phyloP scores from a whole-genome alignment of 139 green algal species.

The Trebouxia sp. region DNA sequence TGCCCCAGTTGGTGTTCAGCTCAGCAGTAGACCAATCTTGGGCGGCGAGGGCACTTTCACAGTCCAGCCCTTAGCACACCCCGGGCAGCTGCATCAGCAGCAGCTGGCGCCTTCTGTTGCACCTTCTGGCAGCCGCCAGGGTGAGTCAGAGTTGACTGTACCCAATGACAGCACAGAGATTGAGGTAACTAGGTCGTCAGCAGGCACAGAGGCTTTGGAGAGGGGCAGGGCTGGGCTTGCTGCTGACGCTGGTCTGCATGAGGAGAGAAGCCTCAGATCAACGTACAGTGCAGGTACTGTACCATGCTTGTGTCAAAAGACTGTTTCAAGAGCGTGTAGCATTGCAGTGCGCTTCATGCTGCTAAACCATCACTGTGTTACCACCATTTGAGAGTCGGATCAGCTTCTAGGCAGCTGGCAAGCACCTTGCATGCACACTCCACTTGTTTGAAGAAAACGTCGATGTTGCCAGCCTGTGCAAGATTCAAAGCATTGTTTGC shows the following conservation, averaged over 20 bases:
- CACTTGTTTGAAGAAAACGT: too few species aligned
- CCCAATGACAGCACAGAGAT: not conserved
- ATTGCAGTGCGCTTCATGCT: too few species aligned
- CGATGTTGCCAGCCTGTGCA: too few species aligned
- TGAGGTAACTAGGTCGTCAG: not conserved
- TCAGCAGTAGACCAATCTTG: constrained; percentile 6
- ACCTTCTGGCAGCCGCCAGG: not conserved
- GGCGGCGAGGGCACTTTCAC: not conserved
- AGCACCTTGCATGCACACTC: too few species aligned
- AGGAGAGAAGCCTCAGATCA: constrained; percentile 1
- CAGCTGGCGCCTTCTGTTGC: not conserved
- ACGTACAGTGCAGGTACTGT: not conserved
- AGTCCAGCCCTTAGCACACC: not conserved
- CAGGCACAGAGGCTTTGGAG: not conserved
- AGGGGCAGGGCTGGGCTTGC: not conserved
- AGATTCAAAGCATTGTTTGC: too few species aligned
- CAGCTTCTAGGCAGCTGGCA: too few species aligned
- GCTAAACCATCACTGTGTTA: too few species aligned
- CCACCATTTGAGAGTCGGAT: too few species aligned
- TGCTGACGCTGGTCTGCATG: not conserved
- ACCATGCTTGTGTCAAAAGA: too few species aligned
- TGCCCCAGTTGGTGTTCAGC: not conserved
- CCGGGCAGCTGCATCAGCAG: not conserved
- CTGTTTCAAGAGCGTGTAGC: too few species aligned
- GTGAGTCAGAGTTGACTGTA: not conserved